Conservation (phyloP, 192 early-diverging fungal species). For the Pilaira anomala region DNA sequence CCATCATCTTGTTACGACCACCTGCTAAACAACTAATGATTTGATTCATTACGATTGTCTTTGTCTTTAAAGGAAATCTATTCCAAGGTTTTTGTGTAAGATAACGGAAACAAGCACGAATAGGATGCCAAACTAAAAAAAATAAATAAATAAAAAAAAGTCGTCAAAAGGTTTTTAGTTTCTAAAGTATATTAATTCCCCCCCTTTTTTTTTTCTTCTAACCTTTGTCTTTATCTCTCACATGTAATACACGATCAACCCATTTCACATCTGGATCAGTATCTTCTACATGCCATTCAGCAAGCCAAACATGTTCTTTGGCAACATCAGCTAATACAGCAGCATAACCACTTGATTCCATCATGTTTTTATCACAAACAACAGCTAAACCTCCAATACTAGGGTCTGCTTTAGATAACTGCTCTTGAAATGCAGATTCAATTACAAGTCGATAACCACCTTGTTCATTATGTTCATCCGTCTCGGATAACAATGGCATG, state of each 20-base stretch:
- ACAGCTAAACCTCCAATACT: conserved; percentile 76
- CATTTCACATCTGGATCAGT: conserved; percentile 73
- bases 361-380: conserved; percentile 83
- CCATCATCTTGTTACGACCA: conserved; percentile 91
- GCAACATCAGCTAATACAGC: conserved; percentile 73
- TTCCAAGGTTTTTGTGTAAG: conserved; percentile 90
- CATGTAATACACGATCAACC: conserved; percentile 68
- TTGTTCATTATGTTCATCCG: conserved; percentile 68
- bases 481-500: conserved; percentile 79
- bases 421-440: conserved; percentile 73
- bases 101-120: conserved; percentile 86
- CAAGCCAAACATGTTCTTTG: conserved; percentile 76
- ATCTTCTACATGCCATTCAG: conserved; percentile 71
- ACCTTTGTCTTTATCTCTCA: conserved; percentile 62
- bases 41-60: conserved; percentile 77
- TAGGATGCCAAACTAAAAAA: conserved; percentile 68
- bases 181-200: too few relatives aligned
- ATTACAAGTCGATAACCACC: conserved; percentile 81
- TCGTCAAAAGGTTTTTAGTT: neutral
- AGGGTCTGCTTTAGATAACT: conserved; percentile 58
- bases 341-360: conserved; percentile 85
- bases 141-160: neutral
- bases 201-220: neutral
- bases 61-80: conserved; percentile 72
- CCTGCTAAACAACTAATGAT: conserved; percentile 83